Conservation (phyloP, 2,329 filamentous ascomycete species). For the Berkeleyomyces basicola region DNA sequence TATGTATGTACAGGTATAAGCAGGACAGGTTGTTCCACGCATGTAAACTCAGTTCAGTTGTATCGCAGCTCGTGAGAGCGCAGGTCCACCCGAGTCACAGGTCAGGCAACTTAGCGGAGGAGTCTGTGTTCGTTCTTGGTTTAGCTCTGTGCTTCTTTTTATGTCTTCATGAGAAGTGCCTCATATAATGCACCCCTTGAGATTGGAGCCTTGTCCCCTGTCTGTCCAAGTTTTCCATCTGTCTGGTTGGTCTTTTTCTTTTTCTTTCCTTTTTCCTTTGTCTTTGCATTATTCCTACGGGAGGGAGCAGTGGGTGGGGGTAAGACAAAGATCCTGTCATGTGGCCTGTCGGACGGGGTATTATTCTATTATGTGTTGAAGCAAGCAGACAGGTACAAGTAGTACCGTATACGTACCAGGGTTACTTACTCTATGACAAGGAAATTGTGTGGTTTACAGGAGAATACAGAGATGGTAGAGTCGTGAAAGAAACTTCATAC, state of each 20-base stretch:
- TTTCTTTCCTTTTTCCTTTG: neutral
- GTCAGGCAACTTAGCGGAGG: neutral
- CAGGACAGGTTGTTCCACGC: too few species aligned
- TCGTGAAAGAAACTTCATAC: neutral
- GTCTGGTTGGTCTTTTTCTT: neutral
- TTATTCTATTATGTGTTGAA: too few species aligned
- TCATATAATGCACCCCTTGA: too few species aligned
- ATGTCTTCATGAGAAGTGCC: neutral
- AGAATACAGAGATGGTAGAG: neutral
- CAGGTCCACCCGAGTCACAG: neutral
- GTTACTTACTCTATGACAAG: neutral
- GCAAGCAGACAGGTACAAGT: neutral
- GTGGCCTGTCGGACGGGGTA: neutral
- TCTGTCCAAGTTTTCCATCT: neutral
- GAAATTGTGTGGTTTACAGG: neutral
- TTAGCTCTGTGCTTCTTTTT: neutral
- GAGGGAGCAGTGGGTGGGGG: neutral
- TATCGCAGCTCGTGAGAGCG: neutral
- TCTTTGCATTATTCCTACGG: neutral
- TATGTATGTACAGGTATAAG: neutral
- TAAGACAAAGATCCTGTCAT: neutral
- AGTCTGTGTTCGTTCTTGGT: neutral
- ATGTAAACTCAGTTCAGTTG: neutral
- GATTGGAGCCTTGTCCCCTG: neutral
- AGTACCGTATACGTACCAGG: neutral